phyloP scores from a whole-genome alignment of 2,329 filamentous ascomycete genomes.

The Diaporthe amygdali region DNA sequence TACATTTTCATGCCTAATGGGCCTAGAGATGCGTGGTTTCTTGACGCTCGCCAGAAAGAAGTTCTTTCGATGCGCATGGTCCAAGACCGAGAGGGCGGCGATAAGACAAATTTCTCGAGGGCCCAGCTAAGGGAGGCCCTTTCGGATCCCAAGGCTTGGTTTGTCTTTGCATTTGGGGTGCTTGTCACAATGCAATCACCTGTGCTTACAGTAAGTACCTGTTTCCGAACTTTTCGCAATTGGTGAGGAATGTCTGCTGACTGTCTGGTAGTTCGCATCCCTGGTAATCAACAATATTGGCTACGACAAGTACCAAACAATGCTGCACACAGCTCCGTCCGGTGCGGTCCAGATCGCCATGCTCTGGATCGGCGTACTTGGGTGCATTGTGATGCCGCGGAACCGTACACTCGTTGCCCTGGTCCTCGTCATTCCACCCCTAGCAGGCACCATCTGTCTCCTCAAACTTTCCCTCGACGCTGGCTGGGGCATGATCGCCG shows the following conservation, averaged over 20 bases:
- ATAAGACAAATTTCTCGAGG: constrained; percentile 47
- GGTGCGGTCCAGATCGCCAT: constrained; percentile 51
- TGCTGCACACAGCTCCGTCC: constrained; percentile 53
- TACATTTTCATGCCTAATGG: constrained; percentile 51
- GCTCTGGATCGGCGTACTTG: constrained; percentile 50
- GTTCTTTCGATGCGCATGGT: constrained; percentile 42
- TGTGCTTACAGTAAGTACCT: constrained; percentile 42
- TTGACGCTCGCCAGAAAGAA: constrained; percentile 46
- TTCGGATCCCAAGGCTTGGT: constrained; percentile 48
- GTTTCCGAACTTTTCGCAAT: background rate
- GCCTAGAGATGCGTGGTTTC: constrained; percentile 54
- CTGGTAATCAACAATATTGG: constrained; percentile 54
- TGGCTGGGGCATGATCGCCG: constrained; percentile 53
- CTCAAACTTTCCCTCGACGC: constrained; percentile 43
- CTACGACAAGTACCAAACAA: constrained; percentile 48
- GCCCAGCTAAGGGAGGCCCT: constrained; percentile 49
- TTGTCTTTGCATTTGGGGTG: constrained; percentile 50
- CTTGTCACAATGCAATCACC: constrained; percentile 52
- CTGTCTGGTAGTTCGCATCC: constrained; percentile 46
- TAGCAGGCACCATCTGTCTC: constrained; percentile 50
- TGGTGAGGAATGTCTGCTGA: constrained; percentile 13
- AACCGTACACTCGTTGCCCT: constrained; percentile 45
- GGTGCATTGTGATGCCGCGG: constrained; percentile 43
- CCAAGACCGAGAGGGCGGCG: constrained; percentile 38
- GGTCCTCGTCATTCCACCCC: constrained; percentile 44